Conservation (phyloP, 1,284 basidiomycete genomes). For the Ustilago xerochloae region DNA sequence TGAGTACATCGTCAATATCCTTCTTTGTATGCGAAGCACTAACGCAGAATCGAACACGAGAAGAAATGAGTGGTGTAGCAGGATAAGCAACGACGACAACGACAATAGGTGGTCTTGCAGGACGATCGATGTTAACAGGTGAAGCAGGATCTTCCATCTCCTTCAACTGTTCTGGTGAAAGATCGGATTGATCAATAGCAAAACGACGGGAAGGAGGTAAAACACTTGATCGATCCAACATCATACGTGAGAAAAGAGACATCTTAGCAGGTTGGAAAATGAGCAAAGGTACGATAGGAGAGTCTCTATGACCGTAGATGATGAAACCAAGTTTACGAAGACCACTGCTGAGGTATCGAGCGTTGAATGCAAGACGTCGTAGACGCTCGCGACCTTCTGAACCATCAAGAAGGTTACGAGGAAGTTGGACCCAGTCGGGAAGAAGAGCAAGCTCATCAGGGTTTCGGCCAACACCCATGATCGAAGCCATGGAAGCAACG, state of each 20-base stretch:
- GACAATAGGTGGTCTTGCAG: constrained; percentile 60
- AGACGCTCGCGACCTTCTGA: constrained; percentile 83
- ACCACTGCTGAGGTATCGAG: constrained; percentile 87
- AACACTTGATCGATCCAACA: constrained; percentile 59
- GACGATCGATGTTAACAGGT: constrained; percentile 34
- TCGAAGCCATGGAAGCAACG: constrained; percentile 90
- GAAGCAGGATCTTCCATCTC: constrained; percentile 50
- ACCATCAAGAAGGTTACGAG: constrained; percentile 56
- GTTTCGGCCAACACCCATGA: constrained; percentile 78
- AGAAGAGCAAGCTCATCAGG: constrained; percentile 60
- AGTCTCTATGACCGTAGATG: constrained; percentile 89
- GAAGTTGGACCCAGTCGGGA: constrained; percentile 61
- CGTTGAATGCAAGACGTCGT: constrained; percentile 91
- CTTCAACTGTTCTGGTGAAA: constrained; percentile 43
- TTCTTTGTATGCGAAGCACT: constrained; percentile 96
- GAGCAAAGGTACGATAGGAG: constrained; percentile 91
- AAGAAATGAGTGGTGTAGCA: constrained; percentile 89
- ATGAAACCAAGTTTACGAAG: constrained; percentile 95
- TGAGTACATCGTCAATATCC: constrained; percentile 87
- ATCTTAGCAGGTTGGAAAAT: constrained; percentile 83
- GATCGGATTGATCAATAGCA: constrained; percentile 38
- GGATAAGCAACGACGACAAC: constrained; percentile 71
- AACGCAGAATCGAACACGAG: constrained; percentile 92
- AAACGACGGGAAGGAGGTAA: constrained; percentile 62
- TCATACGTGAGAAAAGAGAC: constrained; percentile 64